Evolutionary conservation across 2,329 filamentous ascomycete genomes (phyloP).

Genomic region (Anisogramma anomala): DNA sequence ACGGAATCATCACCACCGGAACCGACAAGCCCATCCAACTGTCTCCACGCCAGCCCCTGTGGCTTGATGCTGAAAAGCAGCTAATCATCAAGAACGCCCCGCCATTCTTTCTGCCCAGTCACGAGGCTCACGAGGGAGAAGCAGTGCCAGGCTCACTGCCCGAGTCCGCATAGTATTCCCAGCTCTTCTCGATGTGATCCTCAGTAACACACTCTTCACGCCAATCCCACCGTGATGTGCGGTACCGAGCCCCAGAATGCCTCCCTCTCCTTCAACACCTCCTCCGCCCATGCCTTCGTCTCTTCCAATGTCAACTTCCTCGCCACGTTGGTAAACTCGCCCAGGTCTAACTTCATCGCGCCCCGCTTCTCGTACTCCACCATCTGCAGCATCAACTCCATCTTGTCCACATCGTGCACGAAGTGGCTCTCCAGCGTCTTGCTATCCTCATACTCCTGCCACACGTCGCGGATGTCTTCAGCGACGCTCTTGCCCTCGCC

Average conservation of each 20-base stretch:
- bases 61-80: too few species aligned
- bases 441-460: conserved; percentile 92
- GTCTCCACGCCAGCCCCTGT: too few species aligned
- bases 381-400: conserved; percentile 92
- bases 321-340: conserved; percentile 77
- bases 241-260: conserved; percentile 52
- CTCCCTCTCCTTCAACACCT: conserved; percentile 65
- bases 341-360: conserved; percentile 57
- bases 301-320: conserved; percentile 62
- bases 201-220: conserved; percentile 26
- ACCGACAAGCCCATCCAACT: too few species aligned
- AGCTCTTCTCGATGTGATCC: conserved; percentile 30
- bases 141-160: conserved; percentile 8
- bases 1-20: too few species aligned
- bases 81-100: too few species aligned
- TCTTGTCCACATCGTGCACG: conserved; percentile 95
- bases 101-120: too few species aligned
- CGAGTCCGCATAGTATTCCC: conserved; percentile 35
- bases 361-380: conserved; percentile 79
- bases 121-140: background rate
- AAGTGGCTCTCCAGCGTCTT: conserved; percentile 74
- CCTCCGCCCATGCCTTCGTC: conserved; percentile 66
- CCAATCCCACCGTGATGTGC: conserved; percentile 37
- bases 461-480: conserved; percentile 62
- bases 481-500: conserved; percentile 43